A percentile compares a stretch with the other conserved stretches of the same genome.
Evolutionary conservation across 2,329 filamentous ascomycete species (phyloP).

Genomic region (Claviceps sorghi): DNA sequence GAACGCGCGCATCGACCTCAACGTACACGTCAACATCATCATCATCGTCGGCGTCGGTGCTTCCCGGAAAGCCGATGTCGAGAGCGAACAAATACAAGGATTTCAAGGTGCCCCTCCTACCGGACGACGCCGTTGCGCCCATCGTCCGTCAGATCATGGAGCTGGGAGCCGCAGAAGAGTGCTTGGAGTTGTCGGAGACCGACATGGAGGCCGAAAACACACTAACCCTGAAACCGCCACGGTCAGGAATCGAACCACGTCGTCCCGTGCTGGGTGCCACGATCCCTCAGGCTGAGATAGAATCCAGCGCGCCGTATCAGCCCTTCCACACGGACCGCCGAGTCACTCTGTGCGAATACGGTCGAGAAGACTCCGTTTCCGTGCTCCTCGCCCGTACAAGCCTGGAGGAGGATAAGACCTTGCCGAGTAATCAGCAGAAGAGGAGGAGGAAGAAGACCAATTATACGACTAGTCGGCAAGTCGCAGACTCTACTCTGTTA

Average conservation of each 20-base stretch:
- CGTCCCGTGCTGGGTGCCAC: slow-evolving; percentile 40
- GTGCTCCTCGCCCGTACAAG: slow-evolving; percentile 25
- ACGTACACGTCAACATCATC: too few relatives aligned
- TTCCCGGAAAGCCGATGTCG: slow-evolving; percentile 35
- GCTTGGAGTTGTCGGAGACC: slow-evolving; percentile 37
- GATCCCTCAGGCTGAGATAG: slow-evolving; percentile 71
- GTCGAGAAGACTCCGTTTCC: slow-evolving; percentile 20
- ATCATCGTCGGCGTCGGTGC: slow-evolving; percentile 29
- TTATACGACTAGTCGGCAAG: slow-evolving; percentile 11
- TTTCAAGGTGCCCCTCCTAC: slow-evolving; percentile 48
- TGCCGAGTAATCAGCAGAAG: slow-evolving; percentile 23
- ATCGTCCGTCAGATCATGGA: slow-evolving; percentile 39
- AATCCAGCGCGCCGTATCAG: slow-evolving; percentile 89
- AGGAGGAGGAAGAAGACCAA: slow-evolving; percentile 24
- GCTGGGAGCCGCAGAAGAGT: slow-evolving; percentile 36
- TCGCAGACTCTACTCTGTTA: not conserved
- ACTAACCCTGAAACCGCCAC: slow-evolving; percentile 31
- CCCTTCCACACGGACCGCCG: slow-evolving; percentile 87
- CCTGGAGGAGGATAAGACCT: slow-evolving; percentile 24
- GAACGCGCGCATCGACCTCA: slow-evolving; percentile 36
- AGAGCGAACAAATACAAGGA: slow-evolving; percentile 49
- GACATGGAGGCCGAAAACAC: slow-evolving; percentile 41
- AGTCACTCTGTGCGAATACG: slow-evolving; percentile 61
- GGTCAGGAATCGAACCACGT: slow-evolving; percentile 19
- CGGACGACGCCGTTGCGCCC: slow-evolving; percentile 43